Percentiles rank a stretch among this genome's conserved stretches.
phyloP scores from a whole-genome alignment of 495 filamentous ascomycete species.

The Poronia punctata region DNA sequence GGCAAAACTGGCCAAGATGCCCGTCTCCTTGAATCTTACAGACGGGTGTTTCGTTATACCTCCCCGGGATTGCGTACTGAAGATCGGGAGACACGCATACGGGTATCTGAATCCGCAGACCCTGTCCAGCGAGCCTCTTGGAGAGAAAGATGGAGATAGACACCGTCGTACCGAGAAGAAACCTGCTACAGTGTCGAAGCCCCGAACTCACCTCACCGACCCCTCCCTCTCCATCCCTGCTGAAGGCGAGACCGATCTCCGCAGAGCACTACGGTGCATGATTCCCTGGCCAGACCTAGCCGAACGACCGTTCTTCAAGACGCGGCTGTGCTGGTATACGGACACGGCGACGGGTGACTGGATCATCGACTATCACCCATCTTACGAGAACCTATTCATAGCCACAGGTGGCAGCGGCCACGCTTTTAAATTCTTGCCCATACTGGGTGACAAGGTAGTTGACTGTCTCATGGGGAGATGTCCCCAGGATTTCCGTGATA shows the following conservation, averaged over 20 bases:
- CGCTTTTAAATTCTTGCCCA: constrained; percentile 82
- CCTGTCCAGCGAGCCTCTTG: constrained; percentile 33
- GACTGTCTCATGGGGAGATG: constrained; percentile 55
- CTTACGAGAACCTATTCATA: constrained; percentile 60
- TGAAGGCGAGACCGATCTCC: constrained; percentile 57
- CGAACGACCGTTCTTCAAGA: constrained; percentile 57
- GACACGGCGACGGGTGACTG: constrained; percentile 80
- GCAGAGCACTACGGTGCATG: constrained; percentile 53
- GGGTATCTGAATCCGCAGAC: constrained; percentile 71
- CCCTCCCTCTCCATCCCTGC: constrained; percentile 39
- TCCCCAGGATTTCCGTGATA: constrained; percentile 48
- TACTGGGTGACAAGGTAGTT: constrained; percentile 71
- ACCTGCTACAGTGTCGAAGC: constrained; percentile 31
- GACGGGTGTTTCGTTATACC: constrained; percentile 81
- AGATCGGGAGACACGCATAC: constrained; percentile 74
- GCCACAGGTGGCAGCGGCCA: constrained; percentile 84
- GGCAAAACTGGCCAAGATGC: constrained; percentile 52
- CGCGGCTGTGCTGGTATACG: constrained; percentile 84
- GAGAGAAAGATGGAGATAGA: neutral
- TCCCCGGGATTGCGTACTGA: constrained; percentile 61
- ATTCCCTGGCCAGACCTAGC: constrained; percentile 49
- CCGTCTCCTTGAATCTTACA: constrained; percentile 70
- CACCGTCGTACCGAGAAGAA: neutral
- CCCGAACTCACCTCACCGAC: constrained; percentile 38
- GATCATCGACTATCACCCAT: constrained; percentile 69